Conservation (phyloP, 306 rosid species). For the Quercus dentata region DNA sequence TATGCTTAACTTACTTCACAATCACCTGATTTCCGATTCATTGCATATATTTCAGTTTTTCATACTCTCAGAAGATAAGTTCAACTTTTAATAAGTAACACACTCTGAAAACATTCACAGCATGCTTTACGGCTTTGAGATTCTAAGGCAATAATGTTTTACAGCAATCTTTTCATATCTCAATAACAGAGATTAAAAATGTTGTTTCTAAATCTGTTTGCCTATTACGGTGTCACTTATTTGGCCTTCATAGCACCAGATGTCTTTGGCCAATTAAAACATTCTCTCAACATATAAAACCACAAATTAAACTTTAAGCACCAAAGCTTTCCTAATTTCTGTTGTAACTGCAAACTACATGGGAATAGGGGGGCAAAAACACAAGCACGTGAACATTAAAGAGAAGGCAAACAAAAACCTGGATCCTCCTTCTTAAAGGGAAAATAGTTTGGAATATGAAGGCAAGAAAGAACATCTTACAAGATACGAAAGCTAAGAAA, state of each 20-base stretch:
- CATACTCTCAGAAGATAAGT: not conserved
- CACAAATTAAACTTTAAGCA: not conserved
- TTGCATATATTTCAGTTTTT: not conserved
- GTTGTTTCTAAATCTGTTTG: not conserved
- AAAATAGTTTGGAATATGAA: not conserved
- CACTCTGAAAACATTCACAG: too few relatives aligned
- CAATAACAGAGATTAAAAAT: not conserved
- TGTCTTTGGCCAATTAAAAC: not conserved
- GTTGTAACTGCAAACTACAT: not conserved
- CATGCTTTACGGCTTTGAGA: not conserved
- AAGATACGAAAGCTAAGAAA: slow-evolving; percentile 28
- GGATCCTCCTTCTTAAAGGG: not conserved
- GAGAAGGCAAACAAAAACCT: not conserved
- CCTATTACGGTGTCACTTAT: not conserved
- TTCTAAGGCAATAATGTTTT: not conserved
- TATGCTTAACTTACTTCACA: not conserved
- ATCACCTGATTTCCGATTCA: not conserved
- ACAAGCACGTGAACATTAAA: not conserved
- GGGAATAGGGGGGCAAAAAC: not conserved
- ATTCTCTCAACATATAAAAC: not conserved
- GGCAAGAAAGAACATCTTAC: slow-evolving; percentile 17
- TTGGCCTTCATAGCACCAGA: not conserved
- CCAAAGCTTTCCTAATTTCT: not conserved
- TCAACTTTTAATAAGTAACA: not conserved
- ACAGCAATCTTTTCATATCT: not conserved